phyloP scores from a whole-genome alignment of 2,329 filamentous ascomycete genomes.

The Lachnum nothofagi region DNA sequence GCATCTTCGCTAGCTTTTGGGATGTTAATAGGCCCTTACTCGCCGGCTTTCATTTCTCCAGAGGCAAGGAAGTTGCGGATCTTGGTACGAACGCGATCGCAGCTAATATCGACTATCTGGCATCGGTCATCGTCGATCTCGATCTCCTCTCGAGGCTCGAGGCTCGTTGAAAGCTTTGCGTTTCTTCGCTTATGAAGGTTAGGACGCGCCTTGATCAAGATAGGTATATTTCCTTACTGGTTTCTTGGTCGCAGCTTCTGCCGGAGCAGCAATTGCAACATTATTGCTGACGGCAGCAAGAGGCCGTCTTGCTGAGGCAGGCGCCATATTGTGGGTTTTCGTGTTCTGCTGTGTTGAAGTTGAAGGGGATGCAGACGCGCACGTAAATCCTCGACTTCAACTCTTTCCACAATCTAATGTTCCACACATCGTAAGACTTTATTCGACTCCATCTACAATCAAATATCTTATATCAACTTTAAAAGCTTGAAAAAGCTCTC shows the following conservation, averaged over 20 bases:
- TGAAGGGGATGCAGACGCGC: too few relatives aligned
- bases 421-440: too few relatives aligned
- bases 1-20: too few relatives aligned
- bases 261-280: neutral
- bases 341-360: too few relatives aligned
- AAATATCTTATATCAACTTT: too few relatives aligned
- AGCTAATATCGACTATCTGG: conserved; percentile 18
- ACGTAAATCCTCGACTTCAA: too few relatives aligned
- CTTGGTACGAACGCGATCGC: conserved; percentile 37
- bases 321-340: too few relatives aligned
- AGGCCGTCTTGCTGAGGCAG: neutral
- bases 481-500: too few relatives aligned
- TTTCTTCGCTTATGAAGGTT: neutral
- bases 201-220: neutral
- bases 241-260: neutral
- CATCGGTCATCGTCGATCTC: conserved; percentile 18
- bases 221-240: neutral
- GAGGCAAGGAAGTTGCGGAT: conserved; percentile 39
- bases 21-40: too few relatives aligned
- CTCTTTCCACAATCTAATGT: too few relatives aligned
- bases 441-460: too few relatives aligned
- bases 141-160: conserved; percentile 6
- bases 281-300: neutral
- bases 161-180: neutral
- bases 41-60: conserved; percentile 41